Evolutionary conservation across 495 filamentous ascomycete genomes (phyloP).

Genomic region (Coniosporium apollinis): DNA sequence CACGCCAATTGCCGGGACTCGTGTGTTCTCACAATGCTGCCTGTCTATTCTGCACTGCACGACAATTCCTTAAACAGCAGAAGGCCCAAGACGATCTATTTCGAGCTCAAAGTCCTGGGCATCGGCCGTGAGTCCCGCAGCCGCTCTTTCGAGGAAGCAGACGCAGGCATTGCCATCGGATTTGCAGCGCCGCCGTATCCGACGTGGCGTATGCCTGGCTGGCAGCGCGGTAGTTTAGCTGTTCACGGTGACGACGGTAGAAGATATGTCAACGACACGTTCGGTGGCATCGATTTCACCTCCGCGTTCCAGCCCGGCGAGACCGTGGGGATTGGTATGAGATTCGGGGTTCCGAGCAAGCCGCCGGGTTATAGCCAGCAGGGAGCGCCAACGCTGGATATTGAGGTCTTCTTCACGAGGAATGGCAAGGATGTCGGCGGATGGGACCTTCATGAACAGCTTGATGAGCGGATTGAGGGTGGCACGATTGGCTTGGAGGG

Average conservation of each 20-base stretch:
- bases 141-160: slow-evolving; percentile 23
- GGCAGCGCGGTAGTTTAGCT: slow-evolving; percentile 72
- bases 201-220: slow-evolving; percentile 72
- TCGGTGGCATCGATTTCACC: slow-evolving; percentile 64
- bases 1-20: slow-evolving; percentile 27
- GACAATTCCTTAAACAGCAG: slow-evolving; percentile 49
- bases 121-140: slow-evolving; percentile 13
- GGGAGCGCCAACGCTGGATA: slow-evolving; percentile 15
- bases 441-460: slow-evolving; percentile 78
- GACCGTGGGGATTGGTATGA: slow-evolving; percentile 54
- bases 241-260: slow-evolving; percentile 87
- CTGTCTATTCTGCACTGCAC: slow-evolving; percentile 51
- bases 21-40: slow-evolving; percentile 48
- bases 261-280: slow-evolving; percentile 71
- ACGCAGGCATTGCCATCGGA: slow-evolving; percentile 57
- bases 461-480: slow-evolving; percentile 46
- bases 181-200: slow-evolving; percentile 74
- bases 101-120: slow-evolving; percentile 46
- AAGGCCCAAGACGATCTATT: slow-evolving; percentile 52
- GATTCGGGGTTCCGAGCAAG: slow-evolving; percentile 28
- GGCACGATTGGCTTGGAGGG: slow-evolving; percentile 60
- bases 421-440: slow-evolving; percentile 45
- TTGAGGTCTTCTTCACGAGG: slow-evolving; percentile 64
- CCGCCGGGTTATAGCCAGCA: slow-evolving; percentile 14
- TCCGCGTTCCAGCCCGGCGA: slow-evolving; percentile 35